Conservation (phyloP, 2,329 filamentous ascomycete species). For the Xylariales sp. region DNA sequence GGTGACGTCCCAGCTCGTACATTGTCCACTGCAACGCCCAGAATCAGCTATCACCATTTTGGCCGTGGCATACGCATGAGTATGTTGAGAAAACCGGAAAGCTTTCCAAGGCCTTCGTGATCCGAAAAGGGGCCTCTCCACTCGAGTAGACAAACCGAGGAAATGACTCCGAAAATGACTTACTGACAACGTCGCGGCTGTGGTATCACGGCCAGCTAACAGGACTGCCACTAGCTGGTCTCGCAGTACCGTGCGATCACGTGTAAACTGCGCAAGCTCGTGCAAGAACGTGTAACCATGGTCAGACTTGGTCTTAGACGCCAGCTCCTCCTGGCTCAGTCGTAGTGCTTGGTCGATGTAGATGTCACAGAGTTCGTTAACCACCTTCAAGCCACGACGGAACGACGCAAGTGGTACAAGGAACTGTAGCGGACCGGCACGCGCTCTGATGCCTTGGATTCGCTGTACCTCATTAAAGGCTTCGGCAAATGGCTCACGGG, state of each 20-base stretch:
- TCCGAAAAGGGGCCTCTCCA: not conserved
- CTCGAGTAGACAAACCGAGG: not conserved
- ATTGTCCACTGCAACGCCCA: slow-evolving; percentile 77
- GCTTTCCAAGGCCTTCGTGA: too few species aligned
- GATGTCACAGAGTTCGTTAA: slow-evolving; percentile 80
- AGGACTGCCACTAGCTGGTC: slow-evolving; percentile 87
- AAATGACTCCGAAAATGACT: slow-evolving; percentile 2
- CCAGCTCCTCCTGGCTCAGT: slow-evolving; percentile 77
- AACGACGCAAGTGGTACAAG: slow-evolving; percentile 75
- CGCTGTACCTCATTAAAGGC: slow-evolving; percentile 84
- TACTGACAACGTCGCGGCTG: slow-evolving; percentile 75
- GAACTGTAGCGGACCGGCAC: slow-evolving; percentile 70
- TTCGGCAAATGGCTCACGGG: slow-evolving; percentile 76
- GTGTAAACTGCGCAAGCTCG: slow-evolving; percentile 83
- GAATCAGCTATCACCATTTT: slow-evolving; percentile 1
- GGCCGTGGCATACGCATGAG: not conserved
- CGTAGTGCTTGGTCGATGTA: slow-evolving; percentile 81
- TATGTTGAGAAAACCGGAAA: not conserved
- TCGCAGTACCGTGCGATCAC: slow-evolving; percentile 76
- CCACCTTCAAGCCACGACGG: slow-evolving; percentile 70
- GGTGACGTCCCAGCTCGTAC: slow-evolving; percentile 82
- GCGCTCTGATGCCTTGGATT: slow-evolving; percentile 74
- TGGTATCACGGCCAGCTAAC: slow-evolving; percentile 88
- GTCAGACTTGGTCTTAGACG: slow-evolving; percentile 77
- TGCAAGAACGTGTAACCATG: slow-evolving; percentile 86